Base-by-base conservation (phyloP, 768 basidiomycete species). In the Leccinum disarticulatum region DNA sequence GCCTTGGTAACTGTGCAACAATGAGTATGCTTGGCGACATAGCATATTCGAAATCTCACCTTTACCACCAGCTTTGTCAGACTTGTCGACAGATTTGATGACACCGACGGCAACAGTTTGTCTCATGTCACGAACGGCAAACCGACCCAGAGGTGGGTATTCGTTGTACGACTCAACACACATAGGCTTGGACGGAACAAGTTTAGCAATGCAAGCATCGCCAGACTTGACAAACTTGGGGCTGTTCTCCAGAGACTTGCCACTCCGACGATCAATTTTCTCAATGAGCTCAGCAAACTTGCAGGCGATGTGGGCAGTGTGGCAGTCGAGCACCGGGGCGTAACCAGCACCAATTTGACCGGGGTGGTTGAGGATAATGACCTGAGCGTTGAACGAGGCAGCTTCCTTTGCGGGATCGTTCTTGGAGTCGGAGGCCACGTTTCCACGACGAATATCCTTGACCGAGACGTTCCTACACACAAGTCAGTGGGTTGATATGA, bases 141-240 rank as follows among this genome's bases (percentile, higher is more conserved):
- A 96, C 77, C 96, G 95, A 83, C 97, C 96, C 66, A 99, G 90
- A 79, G 97, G 97, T 69, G 97, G 96, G 82, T 98, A 99, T 79
- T 95, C 91, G 74, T 89, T 88, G 86, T 95, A 97, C 46, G 90
- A 85, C 83, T 95, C 87, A 63, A 90, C 89, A 80, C 88, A 90
- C 90, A 96, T 94, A 65, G 95, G 95, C 87, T 98, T 97, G 81
- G 86, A 87, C 65, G 94, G 93, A 69, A 96, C 79, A 64, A 97
- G 91, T 81, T 97, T 97, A 81, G 94, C 95, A 72, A 99, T 99
- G 83, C 91, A 93, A 64, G 96, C 94, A 82, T 99, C 97, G 79
- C 97, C 97, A 60, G 93, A 95, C 86, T 98, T 99, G 87, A 99
- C 91, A 79, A 93, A 95, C 80, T 99, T 99, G 80, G 97, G 97